These are phyloP conservation scores for Thalassia testudinum DNA, from an alignment of 116 monocot species.

Conservation along the genomic window DNA sequence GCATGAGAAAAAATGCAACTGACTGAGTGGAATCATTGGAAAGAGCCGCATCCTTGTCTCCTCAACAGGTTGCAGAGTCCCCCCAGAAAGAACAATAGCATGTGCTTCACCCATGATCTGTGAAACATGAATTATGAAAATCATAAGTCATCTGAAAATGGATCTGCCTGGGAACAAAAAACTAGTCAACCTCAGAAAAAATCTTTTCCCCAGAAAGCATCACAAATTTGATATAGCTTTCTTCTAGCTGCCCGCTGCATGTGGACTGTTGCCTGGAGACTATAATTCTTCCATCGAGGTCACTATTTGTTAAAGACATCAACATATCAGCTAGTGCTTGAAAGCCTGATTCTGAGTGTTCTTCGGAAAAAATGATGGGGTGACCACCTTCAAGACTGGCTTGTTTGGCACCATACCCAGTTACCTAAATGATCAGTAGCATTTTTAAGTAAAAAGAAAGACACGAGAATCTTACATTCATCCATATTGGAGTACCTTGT, in stretches of 20 bases:
- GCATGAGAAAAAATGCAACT: slow-evolving; percentile 77
- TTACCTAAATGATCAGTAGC: slow-evolving; percentile 72
- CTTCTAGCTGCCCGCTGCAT: slow-evolving; percentile 21
- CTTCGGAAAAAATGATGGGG: slow-evolving; percentile 22
- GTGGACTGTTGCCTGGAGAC: slow-evolving; percentile 32
- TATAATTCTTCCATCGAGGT: slow-evolving; percentile 79
- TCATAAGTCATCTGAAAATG: no score
- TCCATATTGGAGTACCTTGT: slow-evolving; percentile 71
- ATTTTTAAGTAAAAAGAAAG: no score
- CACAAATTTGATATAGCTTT: slow-evolving; percentile 70
- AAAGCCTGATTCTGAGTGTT: slow-evolving; percentile 53
- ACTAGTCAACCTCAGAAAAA: slow-evolving; percentile 59
- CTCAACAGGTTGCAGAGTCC: slow-evolving; percentile 93
- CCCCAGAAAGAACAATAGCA: slow-evolving; percentile 78
- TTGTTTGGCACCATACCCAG: slow-evolving; percentile 60
- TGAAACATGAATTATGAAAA: no score
- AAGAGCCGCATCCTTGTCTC: slow-evolving; percentile 82
- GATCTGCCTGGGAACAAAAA: no score
- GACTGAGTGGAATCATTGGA: slow-evolving; percentile 33
- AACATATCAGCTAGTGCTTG: slow-evolving; percentile 69
- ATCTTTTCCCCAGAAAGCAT: slow-evolving; percentile 91
- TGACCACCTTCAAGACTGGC: slow-evolving; percentile 12
- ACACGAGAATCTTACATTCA: no score
- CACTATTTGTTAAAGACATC: slow-evolving; percentile 54
- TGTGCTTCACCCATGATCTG: slow-evolving; percentile 58